Evolutionary conservation across 768 basidiomycete genomes (phyloP).

Genomic region (Suillus paluster): DNA sequence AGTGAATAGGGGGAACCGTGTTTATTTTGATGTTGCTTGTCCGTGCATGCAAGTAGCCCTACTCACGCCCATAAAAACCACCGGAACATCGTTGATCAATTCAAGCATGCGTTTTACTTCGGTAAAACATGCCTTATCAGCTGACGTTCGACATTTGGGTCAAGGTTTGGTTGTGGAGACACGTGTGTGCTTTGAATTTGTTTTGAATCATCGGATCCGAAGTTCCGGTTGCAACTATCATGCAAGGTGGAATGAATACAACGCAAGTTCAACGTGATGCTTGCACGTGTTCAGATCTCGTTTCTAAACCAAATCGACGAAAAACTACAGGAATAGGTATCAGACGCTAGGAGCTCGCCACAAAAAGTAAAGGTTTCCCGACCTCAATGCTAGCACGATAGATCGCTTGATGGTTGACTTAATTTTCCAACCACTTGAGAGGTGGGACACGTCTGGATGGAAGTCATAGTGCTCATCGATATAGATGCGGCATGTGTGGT

Average conservation of each 20-base stretch:
- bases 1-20: too few relatives aligned
- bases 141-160: background rate
- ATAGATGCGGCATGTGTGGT: background rate
- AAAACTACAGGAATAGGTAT: background rate
- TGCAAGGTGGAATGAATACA: background rate
- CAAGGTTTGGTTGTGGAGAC: background rate
- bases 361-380: background rate
- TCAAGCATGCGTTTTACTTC: background rate
- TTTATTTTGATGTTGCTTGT: too few relatives aligned
- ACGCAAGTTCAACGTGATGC: background rate
- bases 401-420: background rate
- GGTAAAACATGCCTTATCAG: background rate
- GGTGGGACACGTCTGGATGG: background rate
- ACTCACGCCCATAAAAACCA: background rate
- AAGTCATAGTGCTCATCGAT: background rate
- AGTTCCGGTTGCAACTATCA: background rate
- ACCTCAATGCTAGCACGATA: background rate
- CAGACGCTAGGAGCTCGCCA: background rate
- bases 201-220: too few relatives aligned
- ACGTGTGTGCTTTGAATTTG: too few relatives aligned
- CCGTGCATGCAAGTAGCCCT: background rate
- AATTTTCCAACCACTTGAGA: background rate
- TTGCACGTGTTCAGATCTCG: too few relatives aligned
- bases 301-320: background rate
- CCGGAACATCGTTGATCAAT: background rate